These are phyloP conservation scores for Termitomyces sp. DNA, from an alignment of 768 basidiomycete species.

Conservation along the genomic window DNA sequence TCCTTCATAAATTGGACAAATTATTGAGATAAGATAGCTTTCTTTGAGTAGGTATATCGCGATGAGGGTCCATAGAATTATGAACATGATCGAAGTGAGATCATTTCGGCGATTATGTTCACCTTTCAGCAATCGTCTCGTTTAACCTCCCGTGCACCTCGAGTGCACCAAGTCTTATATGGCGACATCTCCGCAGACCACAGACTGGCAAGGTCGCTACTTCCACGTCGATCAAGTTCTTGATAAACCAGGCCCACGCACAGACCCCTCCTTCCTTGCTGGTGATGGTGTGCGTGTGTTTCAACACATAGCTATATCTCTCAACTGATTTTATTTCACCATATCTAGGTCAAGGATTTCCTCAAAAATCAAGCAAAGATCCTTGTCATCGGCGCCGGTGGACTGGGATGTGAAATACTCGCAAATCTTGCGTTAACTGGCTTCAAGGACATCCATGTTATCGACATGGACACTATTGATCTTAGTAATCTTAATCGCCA, in stretches of 20 bases:
- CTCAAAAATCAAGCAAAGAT: conserved; percentile 83
- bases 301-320: not conserved
- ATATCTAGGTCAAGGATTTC: conserved; percentile 75
- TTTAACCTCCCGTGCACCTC: not conserved
- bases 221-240: conserved; percentile 83
- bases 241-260: conserved; percentile 83
- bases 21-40: too few species aligned
- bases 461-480: conserved; percentile 99
- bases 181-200: conserved; percentile 4
- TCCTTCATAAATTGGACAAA: too few species aligned
- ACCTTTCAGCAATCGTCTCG: not conserved
- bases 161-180: not conserved
- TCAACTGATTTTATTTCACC: not conserved
- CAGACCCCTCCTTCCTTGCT: conserved; percentile 76
- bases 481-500: conserved; percentile 98
- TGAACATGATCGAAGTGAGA: conserved; percentile 9
- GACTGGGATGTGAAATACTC: conserved; percentile 95
- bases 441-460: conserved; percentile 98
- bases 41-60: too few species aligned
- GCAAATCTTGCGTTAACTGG: conserved; percentile 94
- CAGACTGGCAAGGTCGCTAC: conserved; percentile 58
- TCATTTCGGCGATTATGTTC: not conserved
- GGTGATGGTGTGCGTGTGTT: conserved; percentile 61
- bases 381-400: conserved; percentile 96
- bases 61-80: conserved; percentile 11